Evolutionary conservation across 2,329 filamentous ascomycete species (phyloP).

Genomic region (Beauveria medogensis): DNA sequence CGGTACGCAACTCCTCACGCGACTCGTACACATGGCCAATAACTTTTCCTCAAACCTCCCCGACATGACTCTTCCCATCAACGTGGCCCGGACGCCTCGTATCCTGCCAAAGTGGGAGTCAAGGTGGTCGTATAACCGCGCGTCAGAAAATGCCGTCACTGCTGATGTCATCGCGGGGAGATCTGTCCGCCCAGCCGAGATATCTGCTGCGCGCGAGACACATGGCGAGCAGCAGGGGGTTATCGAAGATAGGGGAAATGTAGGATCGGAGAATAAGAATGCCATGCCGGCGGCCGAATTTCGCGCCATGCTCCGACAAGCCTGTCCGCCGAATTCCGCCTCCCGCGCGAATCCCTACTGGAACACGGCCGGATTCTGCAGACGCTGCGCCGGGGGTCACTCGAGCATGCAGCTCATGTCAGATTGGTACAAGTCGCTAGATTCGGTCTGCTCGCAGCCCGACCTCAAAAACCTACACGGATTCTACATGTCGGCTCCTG

Average conservation of each 20-base stretch:
- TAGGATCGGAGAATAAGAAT: not conserved
- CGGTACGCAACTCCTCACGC: constrained; percentile 30
- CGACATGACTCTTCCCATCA: constrained; percentile 79
- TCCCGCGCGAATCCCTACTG: constrained; percentile 52
- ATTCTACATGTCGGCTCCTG: constrained; percentile 59
- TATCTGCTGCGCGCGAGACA: constrained; percentile 3
- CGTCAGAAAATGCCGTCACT: constrained; percentile 5
- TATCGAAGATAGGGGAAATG: not conserved
- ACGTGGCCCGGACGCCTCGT: constrained; percentile 45
- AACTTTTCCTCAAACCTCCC: constrained; percentile 66
- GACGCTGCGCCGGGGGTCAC: constrained; percentile 53
- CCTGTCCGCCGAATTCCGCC: constrained; percentile 56
- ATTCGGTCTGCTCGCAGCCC: constrained; percentile 65
- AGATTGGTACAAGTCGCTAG: constrained; percentile 54
- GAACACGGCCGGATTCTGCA: constrained; percentile 58
- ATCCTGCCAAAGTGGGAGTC: constrained; percentile 55
- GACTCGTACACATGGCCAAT: constrained; percentile 58
- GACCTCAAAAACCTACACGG: constrained; percentile 68
- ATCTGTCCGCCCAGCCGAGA: constrained; percentile 6
- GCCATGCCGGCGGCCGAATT: constrained; percentile 24
- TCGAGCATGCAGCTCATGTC: constrained; percentile 58
- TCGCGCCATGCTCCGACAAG: constrained; percentile 35
- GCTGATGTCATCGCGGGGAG: constrained; percentile 10
- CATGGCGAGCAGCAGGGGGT: not conserved
- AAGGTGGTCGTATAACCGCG: constrained; percentile 16